phyloP scores from a whole-genome alignment of 2,329 filamentous ascomycete species.

The Drechslerella coelobrocha region DNA sequence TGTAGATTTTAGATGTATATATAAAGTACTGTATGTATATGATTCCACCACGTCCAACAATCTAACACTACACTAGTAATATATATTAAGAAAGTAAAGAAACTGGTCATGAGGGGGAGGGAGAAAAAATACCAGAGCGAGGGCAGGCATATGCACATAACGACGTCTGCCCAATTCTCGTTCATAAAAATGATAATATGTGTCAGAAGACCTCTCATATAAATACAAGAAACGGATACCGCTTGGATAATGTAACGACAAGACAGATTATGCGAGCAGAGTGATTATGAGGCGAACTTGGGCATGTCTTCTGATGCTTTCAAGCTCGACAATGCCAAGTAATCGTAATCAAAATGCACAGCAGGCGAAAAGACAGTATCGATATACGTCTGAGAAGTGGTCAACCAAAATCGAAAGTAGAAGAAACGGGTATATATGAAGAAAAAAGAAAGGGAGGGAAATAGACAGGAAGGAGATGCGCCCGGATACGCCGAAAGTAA shows the following conservation, averaged over 20 bases:
- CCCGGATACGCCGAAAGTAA: slow-evolving; percentile 31
- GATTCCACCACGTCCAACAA: neutral
- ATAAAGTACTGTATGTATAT: neutral
- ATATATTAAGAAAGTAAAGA: neutral
- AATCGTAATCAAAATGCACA: neutral
- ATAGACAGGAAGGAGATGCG: slow-evolving; percentile 20
- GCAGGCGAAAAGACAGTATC: neutral
- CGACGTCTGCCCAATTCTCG: neutral
- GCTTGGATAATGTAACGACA: neutral
- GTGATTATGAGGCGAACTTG: neutral
- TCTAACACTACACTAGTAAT: slow-evolving; percentile 2
- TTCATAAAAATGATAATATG: neutral
- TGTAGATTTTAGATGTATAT: neutral
- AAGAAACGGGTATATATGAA: slow-evolving; percentile 47
- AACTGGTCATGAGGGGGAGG: neutral
- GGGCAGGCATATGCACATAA: slow-evolving; percentile 4
- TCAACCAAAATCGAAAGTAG: slow-evolving; percentile 3
- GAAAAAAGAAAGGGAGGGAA: neutral
- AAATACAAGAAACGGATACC: slow-evolving; percentile 35
- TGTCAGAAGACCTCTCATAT: slow-evolving; percentile 16
- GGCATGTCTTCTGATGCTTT: neutral
- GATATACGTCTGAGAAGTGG: neutral
- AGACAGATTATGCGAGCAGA: neutral
- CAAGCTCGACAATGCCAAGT: no score
- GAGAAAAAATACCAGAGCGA: slow-evolving; percentile 11